Conservation (phyloP, 805 yeast genomes). For the Wickerhamomyces chambardii region DNA sequence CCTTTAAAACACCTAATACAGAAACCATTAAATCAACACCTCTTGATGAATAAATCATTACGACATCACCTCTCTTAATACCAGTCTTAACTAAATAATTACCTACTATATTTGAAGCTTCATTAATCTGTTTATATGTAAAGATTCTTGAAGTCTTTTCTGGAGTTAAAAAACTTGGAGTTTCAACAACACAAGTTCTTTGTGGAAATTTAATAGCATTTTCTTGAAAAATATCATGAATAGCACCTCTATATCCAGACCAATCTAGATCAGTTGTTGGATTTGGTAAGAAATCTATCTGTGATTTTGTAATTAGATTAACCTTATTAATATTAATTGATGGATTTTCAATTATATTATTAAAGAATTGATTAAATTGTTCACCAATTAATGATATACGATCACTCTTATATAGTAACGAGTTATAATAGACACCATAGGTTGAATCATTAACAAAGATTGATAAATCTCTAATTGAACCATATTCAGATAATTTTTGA, state of each 20-base stretch:
- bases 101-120: conserved; percentile 90
- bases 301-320: conserved; percentile 61
- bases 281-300: conserved; percentile 61
- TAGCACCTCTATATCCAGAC: conserved; percentile 88
- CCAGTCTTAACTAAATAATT: conserved; percentile 79
- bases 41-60: conserved; percentile 95
- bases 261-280: conserved; percentile 86
- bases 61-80: conserved; percentile 85
- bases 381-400: conserved; percentile 66
- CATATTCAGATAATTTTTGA: conserved; percentile 23
- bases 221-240: conserved; percentile 87
- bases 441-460: conserved; percentile 31
- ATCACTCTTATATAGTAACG: conserved; percentile 59
- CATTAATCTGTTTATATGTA: conserved; percentile 80
- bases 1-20: conserved; percentile 95
- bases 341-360: conserved; percentile 26
- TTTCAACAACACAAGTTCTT: conserved; percentile 87
- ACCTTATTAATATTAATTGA: conserved; percentile 45
- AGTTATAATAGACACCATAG: conserved; percentile 56
- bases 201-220: conserved; percentile 84
- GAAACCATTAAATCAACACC: conserved; percentile 97
- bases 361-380: conserved; percentile 53
- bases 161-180: conserved; percentile 54
- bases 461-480: conserved; percentile 59
- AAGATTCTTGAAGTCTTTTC: conserved; percentile 56